Base-by-base conservation (phyloP, 2,329 filamentous ascomycete species). In the Cordyceps fumosorosea region DNA sequence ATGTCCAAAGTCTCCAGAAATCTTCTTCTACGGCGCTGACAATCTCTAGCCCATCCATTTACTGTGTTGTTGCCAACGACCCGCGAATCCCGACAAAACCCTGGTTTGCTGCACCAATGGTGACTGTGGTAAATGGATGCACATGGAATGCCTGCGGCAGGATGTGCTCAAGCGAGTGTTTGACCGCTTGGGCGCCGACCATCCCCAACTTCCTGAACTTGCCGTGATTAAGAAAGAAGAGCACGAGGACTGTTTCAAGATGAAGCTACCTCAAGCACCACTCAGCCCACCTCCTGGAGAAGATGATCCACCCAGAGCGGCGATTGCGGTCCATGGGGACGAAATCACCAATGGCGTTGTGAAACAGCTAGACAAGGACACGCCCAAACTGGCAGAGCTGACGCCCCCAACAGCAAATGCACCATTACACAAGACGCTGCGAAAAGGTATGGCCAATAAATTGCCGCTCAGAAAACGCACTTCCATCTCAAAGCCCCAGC, bases 11-110 rank as follows among this genome's bases (percentile, higher is more conserved):
- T 34, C 6, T 16, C 20, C 18, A 12, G 12, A 20, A 29, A 14
- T 26, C 3, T 29, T 5, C 2, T n/a, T 2, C 3, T 3, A 8
- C n/a, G 44, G 16, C 32, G 24, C 48, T 22, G 42, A 56, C 59
- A 42, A 18, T 34, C 12, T 22, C 12, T 62, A 84, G 82, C 76
- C 80, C n/a, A 80, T 84, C 56, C 76, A 83, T 50, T 73, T 78
- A 3, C 78, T 82, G 57, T 88, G 86, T 72, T 81, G 79, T 67
- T 89, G 86, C 73, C 76, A 78, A 63, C 78, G 78, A 5, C 84
- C 85, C 47, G 83, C 84, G 66, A 86, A 88, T 64, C 85, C 85
- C 26, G 84, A 88, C 65, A 83, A 81, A 67, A 78, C 79, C 24
- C 73, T 88, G 45, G 78, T 87, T 55, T 81, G 83, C 62, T 89